Evolutionary conservation across 306 rosid genomes (phyloP), one percentile per base, ranked within the genome.

Genomic region (Delonix regia): DNA sequence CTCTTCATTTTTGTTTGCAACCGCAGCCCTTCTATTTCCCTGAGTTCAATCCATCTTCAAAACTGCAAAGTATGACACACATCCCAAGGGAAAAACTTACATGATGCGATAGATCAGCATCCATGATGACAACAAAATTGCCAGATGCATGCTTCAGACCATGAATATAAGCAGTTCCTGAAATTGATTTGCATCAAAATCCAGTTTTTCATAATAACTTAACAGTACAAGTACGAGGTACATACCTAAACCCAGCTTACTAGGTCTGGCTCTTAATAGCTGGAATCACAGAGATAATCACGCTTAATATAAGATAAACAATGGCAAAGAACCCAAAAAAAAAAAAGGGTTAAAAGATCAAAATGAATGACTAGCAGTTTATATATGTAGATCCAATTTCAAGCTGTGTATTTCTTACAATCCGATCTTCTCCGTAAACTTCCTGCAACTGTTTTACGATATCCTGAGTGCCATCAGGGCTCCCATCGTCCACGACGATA

Each of bases 391-490:
- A 67, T 56, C 39, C 15, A 74, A 48, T 51, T 57, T 30, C 16
- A 74, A 68, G 62, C 38, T 13, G 63, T 39, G n/a, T 42, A 74
- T 16, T 30, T 44, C 98, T 86, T 83, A 95, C 99, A 68, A 95
- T 91, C 61, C 88, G 90, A 86, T 95, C 94, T 82, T 93, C 90
- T 57, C 99, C 97, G 48, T 95, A 95, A 60, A 93, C 85, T 47
- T 87, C 73, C 80, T 93, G 99, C 87, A 95, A 88, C 74, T 95
- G 97, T 77, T 86, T 87, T 44, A 95, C 89, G 25, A 91, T 69
- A 81, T 91, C 93, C 74, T 95, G 98, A 77, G 99, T 95, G 71
- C 99, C 98, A 80, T 95, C 99, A 15, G 99, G 99, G 80, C 98
- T 93, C 79, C 99, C 99, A 78, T 95, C 99, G 51, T 93, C 99